These are phyloP conservation scores for Carex parvula DNA, from an alignment of 176 grass and related monocot species.

Conservation along the genomic window DNA sequence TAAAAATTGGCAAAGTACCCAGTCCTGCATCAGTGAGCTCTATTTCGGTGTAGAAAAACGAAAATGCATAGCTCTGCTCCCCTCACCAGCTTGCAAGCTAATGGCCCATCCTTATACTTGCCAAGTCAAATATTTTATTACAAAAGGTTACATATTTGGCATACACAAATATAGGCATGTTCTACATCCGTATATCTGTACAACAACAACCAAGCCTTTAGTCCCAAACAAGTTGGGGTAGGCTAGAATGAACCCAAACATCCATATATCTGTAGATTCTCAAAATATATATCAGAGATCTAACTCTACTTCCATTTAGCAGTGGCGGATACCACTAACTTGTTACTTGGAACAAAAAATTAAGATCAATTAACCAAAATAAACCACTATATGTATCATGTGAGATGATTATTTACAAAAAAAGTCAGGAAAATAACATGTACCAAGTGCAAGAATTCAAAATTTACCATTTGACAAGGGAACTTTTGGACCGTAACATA, in stretches of 20 bases:
- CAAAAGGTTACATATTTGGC: background rate
- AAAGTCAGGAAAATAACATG: background rate
- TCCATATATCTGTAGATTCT: background rate
- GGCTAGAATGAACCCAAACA: too few species aligned
- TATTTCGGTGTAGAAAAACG: conserved; percentile 71
- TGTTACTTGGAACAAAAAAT: background rate
- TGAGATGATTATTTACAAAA: background rate
- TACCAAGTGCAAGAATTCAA: background rate
- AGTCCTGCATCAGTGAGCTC: conserved; percentile 89
- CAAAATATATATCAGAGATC: background rate
- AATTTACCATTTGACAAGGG: background rate
- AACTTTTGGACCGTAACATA: background rate
- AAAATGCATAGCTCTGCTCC: conserved; percentile 75
- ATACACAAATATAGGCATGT: background rate
- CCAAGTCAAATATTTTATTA: background rate
- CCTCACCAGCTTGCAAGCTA: conserved; percentile 70
- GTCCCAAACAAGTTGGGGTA: too few species aligned
- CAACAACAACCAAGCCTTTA: too few species aligned
- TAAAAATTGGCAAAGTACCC: conserved; percentile 50
- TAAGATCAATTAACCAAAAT: background rate
- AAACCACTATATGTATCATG: background rate
- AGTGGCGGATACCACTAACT: background rate
- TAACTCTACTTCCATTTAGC: background rate
- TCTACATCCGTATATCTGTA: background rate
- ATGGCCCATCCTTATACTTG: conserved; percentile 77